Percentiles rank a stretch among this genome's conserved stretches.
These are phyloP conservation scores for Aspergillus tubingensis DNA, from an alignment of 2,329 filamentous ascomycete genomes.

Conservation along the genomic window DNA sequence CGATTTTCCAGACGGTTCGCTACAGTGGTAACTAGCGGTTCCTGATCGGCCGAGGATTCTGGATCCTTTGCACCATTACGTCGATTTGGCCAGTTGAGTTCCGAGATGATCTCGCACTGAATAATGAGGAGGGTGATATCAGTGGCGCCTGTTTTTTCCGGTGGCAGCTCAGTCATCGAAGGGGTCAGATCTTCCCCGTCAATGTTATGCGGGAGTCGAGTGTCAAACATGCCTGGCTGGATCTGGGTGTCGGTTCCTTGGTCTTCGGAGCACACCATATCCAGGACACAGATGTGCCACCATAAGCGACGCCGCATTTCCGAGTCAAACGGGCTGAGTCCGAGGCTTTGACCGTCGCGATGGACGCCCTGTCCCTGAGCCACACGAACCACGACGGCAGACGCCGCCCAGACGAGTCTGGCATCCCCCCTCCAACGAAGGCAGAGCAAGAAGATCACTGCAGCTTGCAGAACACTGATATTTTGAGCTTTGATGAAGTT, in stretches of 20 bases:
- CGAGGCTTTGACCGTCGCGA: constrained; percentile 10
- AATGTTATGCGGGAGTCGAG: constrained; percentile 27
- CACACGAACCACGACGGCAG: constrained; percentile 9
- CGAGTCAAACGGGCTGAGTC: constrained; percentile 18
- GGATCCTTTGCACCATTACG: neutral
- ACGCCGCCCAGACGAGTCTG: constrained; percentile 5
- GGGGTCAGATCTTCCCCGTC: constrained; percentile 26
- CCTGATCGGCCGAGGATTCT: constrained; percentile 10
- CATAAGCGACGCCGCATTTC: constrained; percentile 33
- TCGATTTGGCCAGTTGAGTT: constrained; percentile 14
- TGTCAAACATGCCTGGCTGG: constrained; percentile 25
- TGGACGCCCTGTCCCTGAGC: constrained; percentile 14
- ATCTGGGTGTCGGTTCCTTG: constrained; percentile 30
- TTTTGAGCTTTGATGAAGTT: constrained; percentile 17
- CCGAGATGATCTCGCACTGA: constrained; percentile 18
- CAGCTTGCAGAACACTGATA: constrained; percentile 21
- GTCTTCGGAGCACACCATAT: constrained; percentile 31
- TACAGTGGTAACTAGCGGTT: constrained; percentile 28
- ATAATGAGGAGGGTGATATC: constrained; percentile 30
- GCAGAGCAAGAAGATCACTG: constrained; percentile 21
- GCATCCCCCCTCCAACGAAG: constrained; percentile 14
- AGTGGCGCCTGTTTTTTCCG: constrained; percentile 18
- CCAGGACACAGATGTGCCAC: constrained; percentile 34
- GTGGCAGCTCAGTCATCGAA: constrained; percentile 14
- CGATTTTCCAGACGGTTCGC: constrained; percentile 27